Evolutionary conservation across 257 asterid genomes (phyloP).

Genomic region (Capsicum pubescens): DNA sequence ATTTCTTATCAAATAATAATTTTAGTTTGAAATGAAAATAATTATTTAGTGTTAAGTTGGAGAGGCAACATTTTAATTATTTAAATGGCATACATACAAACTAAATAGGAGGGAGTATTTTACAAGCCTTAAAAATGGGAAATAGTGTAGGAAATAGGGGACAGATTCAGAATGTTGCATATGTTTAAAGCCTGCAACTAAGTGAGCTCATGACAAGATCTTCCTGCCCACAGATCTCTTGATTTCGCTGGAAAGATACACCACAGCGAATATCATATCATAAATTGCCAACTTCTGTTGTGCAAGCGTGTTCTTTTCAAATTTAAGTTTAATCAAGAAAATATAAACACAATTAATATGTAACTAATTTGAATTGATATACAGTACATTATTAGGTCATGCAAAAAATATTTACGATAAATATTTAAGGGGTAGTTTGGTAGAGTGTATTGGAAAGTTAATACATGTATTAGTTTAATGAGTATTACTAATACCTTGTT

Average conservation of each 20-base stretch:
- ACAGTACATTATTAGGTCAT: too few relatives aligned
- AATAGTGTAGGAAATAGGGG: constrained; percentile 1
- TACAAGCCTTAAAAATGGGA: neutral
- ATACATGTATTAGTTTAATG: too few relatives aligned
- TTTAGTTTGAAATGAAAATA: too few relatives aligned
- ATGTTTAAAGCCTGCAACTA: constrained; percentile 22
- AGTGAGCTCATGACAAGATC: constrained; percentile 29
- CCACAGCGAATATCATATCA: constrained; percentile 25
- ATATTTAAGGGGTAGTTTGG: too few relatives aligned
- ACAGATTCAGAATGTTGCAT: neutral
- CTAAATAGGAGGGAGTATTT: neutral
- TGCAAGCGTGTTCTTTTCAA: neutral
- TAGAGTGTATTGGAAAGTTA: too few relatives aligned
- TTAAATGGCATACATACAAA: neutral
- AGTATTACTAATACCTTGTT: too few relatives aligned
- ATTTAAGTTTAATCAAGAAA: neutral
- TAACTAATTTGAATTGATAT: too few relatives aligned
- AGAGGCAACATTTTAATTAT: too few relatives aligned
- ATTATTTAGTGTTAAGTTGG: too few relatives aligned
- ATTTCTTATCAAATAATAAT: too few relatives aligned
- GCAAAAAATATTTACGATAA: too few relatives aligned
- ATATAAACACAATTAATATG: neutral
- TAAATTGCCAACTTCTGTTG: neutral
- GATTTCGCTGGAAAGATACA: constrained; percentile 28
- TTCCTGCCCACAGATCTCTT: constrained; percentile 30